phyloP scores from a whole-genome alignment of 2,329 filamentous ascomycete species.

The Trichothecium sympodiale region DNA sequence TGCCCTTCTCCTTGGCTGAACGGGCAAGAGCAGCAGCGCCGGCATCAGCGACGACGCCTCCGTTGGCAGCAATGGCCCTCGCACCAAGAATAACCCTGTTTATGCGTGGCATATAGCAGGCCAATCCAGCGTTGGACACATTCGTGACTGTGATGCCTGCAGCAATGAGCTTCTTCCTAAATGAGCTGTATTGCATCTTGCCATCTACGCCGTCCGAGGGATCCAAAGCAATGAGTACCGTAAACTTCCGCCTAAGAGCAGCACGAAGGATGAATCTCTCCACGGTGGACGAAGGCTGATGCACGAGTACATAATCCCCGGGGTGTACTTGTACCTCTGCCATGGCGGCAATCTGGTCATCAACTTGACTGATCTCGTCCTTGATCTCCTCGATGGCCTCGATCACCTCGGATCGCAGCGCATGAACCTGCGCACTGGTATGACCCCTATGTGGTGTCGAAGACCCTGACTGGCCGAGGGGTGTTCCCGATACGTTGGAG shows the following conservation, averaged over 20 bases:
- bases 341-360: constrained; percentile 83
- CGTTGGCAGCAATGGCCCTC: constrained; percentile 78
- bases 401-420: constrained; percentile 81
- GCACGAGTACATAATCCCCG: constrained; percentile 83
- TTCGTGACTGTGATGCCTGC: constrained; percentile 74
- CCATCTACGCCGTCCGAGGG: constrained; percentile 9
- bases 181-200: constrained; percentile 27
- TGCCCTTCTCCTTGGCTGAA: constrained; percentile 71
- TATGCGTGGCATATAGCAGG: constrained; percentile 88
- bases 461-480: constrained; percentile 34
- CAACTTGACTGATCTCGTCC: constrained; percentile 86
- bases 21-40: constrained; percentile 77
- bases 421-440: constrained; percentile 39
- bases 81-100: constrained; percentile 92
- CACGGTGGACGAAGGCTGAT: constrained; percentile 76
- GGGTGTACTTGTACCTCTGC: constrained; percentile 88
- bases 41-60: constrained; percentile 71
- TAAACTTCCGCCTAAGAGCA: constrained; percentile 83
- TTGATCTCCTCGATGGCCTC: constrained; percentile 93
- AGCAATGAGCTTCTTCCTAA: constrained; percentile 68
- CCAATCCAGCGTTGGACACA: constrained; percentile 74
- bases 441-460: constrained; percentile 32
- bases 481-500: constrained; percentile 28
- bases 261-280: constrained; percentile 84
- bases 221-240: constrained; percentile 67